These are phyloP conservation scores for Actinomortierella ambigua DNA, from an alignment of 371 early-diverging fungal genomes.

Conservation along the genomic window DNA sequence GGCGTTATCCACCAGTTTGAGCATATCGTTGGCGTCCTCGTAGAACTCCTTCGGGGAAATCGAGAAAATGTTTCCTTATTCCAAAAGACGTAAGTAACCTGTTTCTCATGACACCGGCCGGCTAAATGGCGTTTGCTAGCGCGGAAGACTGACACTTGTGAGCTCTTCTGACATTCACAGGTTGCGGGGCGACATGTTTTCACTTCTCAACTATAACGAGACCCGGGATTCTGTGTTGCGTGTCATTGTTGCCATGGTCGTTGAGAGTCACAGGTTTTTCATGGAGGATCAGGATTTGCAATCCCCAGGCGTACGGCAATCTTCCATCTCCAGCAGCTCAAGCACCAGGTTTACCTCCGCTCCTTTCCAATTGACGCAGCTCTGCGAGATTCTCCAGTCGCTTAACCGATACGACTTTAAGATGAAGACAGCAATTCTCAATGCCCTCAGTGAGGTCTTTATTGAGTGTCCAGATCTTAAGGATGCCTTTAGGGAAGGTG, in stretches of 20 bases:
- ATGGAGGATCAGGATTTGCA: slow-evolving; percentile 35
- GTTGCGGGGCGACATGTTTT: slow-evolving; percentile 59
- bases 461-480: slow-evolving; percentile 51
- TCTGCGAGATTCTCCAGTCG: slow-evolving; percentile 67
- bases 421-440: slow-evolving; percentile 61
- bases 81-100: slow-evolving; percentile 45
- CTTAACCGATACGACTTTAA: slow-evolving; percentile 61
- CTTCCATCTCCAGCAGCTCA: slow-evolving; percentile 14
- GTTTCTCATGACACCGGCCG: no score
- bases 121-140: not conserved
- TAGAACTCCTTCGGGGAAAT: slow-evolving; percentile 48
- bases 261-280: slow-evolving; percentile 45
- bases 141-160: not conserved
- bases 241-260: slow-evolving; percentile 60
- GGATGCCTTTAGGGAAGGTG: slow-evolving; percentile 64
- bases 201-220: slow-evolving; percentile 57
- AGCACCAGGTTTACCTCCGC: slow-evolving; percentile 28
- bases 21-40: slow-evolving; percentile 56
- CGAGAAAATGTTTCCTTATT: slow-evolving; percentile 45
- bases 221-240: slow-evolving; percentile 58
- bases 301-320: not conserved
- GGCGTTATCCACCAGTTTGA: slow-evolving; percentile 58
- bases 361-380: slow-evolving; percentile 55
- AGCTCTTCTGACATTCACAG: slow-evolving; percentile 31
- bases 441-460: slow-evolving; percentile 58